Conservation (phyloP, 768 basidiomycete genomes). For the Tylopilus felleus region DNA sequence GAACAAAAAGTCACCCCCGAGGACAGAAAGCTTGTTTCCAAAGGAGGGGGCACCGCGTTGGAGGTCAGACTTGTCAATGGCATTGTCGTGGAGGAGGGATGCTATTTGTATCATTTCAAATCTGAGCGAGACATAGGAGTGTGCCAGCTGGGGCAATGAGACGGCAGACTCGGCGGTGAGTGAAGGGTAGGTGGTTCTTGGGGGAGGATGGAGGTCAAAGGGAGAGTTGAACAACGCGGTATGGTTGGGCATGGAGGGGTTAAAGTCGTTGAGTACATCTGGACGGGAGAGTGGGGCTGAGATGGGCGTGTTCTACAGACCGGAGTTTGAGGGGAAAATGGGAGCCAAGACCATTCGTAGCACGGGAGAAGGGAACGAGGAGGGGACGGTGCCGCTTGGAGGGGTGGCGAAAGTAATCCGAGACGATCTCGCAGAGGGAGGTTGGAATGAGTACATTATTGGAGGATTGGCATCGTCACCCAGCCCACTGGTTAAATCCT, state of each 20-base stretch:
- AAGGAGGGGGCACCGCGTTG: slow-evolving; percentile 70
- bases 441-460: slow-evolving; percentile 69
- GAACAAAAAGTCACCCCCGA: slow-evolving; percentile 94
- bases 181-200: slow-evolving; percentile 21
- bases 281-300: slow-evolving; percentile 67
- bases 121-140: slow-evolving; percentile 79
- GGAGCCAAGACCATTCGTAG: slow-evolving; percentile 85
- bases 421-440: slow-evolving; percentile 81
- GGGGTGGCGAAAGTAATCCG: slow-evolving; percentile 87
- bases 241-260: slow-evolving; percentile 80
- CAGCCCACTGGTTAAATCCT: slow-evolving; percentile 12
- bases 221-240: slow-evolving; percentile 63
- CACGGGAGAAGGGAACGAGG: slow-evolving; percentile 84
- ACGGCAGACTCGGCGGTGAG: slow-evolving; percentile 15
- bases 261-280: slow-evolving; percentile 88
- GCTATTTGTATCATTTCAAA: slow-evolving; percentile 99
- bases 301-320: slow-evolving; percentile 57
- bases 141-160: slow-evolving; percentile 33
- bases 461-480: not conserved
- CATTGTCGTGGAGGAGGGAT: slow-evolving; percentile 88
- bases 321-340: slow-evolving; percentile 59
- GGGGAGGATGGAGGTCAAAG: slow-evolving; percentile 46
- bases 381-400: slow-evolving; percentile 91
- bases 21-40: slow-evolving; percentile 90
- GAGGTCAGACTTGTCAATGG: slow-evolving; percentile 70